A percentile compares a stretch with the other conserved stretches of the same genome.
These are phyloP conservation scores for Plasmodium adleri DNA, from an alignment of 169 alveolate species.

Conservation along the genomic window DNA sequence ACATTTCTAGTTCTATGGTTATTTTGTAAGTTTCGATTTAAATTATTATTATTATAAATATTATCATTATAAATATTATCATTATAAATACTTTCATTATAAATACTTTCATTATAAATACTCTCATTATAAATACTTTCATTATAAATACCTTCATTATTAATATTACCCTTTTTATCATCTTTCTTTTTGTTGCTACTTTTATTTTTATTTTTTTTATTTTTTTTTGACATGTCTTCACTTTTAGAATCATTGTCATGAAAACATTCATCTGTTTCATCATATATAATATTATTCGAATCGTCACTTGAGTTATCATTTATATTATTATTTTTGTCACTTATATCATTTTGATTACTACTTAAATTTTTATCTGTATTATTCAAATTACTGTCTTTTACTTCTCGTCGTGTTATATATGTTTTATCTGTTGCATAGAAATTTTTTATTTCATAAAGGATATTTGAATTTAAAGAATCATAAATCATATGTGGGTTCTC, in stretches of 20 bases:
- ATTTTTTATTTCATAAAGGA: constrained; percentile 37
- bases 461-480: constrained; percentile 47
- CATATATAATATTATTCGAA: background rate
- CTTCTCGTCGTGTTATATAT: background rate
- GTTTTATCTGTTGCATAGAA: constrained; percentile 25
- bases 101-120: too few relatives aligned
- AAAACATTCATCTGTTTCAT: background rate
- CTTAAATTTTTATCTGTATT: background rate
- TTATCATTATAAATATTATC: too few relatives aligned
- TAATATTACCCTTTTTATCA: background rate
- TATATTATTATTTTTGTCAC: background rate
- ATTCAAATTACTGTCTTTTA: background rate
- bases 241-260: background rate
- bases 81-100: too few relatives aligned
- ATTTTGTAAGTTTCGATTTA: too few relatives aligned
- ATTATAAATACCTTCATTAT: background rate
- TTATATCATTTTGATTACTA: background rate
- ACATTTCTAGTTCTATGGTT: too few relatives aligned
- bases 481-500: constrained; percentile 48
- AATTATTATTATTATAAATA: too few relatives aligned
- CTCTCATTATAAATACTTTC: background rate
- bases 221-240: background rate
- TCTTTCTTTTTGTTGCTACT: background rate
- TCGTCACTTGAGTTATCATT: background rate
- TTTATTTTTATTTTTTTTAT: background rate